Base-by-base conservation (phyloP, 2,329 filamentous ascomycete species). In the Microcyclosporella mali region DNA sequence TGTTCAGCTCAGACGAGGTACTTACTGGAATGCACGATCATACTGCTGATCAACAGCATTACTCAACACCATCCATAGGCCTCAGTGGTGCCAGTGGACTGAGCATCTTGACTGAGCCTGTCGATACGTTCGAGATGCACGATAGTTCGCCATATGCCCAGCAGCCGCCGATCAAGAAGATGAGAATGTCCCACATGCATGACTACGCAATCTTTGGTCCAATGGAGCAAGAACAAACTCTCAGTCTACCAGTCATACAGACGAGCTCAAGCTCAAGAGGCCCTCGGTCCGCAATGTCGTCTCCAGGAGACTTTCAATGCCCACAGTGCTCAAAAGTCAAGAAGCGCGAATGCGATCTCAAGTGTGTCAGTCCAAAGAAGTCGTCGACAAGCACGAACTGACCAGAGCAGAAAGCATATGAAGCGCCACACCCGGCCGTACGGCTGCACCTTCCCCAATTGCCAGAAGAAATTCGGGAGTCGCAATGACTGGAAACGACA, bases 401-500 rank as follows among this genome's bases (percentile, higher is more conserved):
- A n/a, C 15, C 31, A 12, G 6, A 34, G 9, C 45, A 90, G 85
- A 51, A 95, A 95, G 63, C 89, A 95, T 61, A 71, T 78, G 62
- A 90, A 88, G 60, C 79, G 88, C 1, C 89, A 95, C 61, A 74
- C 78, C 6, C 81, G 80, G 51, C 89, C 88, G 0, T 95, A 90
- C 50, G 81, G 81, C 10, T 95, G 89, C 63, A 94, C 88, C 0
- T 85, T 81, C 50, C 65, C 71, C 7, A 65, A 68, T 21, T 95
- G 89, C 57, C 63, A 66, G 37, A 88, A 87, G 58, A 71, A 61
- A 0, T 95, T 95, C 53, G 89, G 89, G n/a, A 89, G 85, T 63
- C 94, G 95, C 60, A 89, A 88, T 46, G 89, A 95, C 64, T 95
- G 81, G 89, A 94, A 94, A 61, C 79, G 89, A 1, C 89, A 95